Base-by-base conservation (phyloP, 139 green algal species). In the Chlamydomonas sphaeroides region DNA sequence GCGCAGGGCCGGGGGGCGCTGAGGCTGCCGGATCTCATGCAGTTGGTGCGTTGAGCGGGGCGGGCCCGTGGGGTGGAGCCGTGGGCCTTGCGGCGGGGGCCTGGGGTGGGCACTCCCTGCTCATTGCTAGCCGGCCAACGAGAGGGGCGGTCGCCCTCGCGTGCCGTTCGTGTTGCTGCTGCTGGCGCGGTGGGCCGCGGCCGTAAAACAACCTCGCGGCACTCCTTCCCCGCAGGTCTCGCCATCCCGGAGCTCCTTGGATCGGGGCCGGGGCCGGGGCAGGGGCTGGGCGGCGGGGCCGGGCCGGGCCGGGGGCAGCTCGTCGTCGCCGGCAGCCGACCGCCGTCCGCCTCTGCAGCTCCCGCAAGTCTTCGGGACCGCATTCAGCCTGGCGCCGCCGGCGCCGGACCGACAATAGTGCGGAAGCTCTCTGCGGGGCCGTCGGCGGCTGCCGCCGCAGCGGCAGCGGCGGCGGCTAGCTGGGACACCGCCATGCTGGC, bases 341-440 rank as follows among this genome's bases (percentile, higher is more conserved):
- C 75, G 56, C 75, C 75, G 65, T 82, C 75, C 75, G 75, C 75
- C 75, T 70, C 73, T 70, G 20, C n/a, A n/a, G 49, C 41, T 42
- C n/a, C 66, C 42, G 65, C 70, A 2, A 80, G 80, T 35, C 23
- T 84, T 35, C 65, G 67, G 23, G 78, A 84, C 66, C 78, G 78
- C 67, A 66, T 84, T 20, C 78, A 84, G 56, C 78, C 78, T 26
- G 48, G 77, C 4, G n/a, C 59, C 4, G 36, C 32, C 33, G 36
- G 36, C 32, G 53, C 38, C 30, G 53, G 41, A 42, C 30, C 79
- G 2, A 39, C 57, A 11, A 39, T 38, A 48, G 42, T 51, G 14
- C 48, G 33, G 53, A 56, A 67, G 10, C 63, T 69, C 4, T 65
- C 53, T 8, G 67, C 38, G 28, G 20, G 30, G 36, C 39, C 71